Evolutionary conservation across 2,329 filamentous ascomycete species (phyloP), one percentile per base, ranked within the genome.

Genomic region (Fusarium annulatum): DNA sequence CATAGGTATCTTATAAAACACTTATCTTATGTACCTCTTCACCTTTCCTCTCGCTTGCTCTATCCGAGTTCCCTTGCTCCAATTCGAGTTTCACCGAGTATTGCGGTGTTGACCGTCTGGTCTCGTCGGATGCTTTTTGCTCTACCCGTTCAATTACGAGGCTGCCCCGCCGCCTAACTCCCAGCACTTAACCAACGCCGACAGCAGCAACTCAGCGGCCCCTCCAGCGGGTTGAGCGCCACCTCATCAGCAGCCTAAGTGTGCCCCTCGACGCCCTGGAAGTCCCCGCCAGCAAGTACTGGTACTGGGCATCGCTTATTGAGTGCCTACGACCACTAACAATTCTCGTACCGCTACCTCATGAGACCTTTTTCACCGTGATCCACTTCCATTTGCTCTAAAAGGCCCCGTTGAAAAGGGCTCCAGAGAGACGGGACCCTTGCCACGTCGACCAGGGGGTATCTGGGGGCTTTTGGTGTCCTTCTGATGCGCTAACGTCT

Each of bases 151-250:
- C 23, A 66, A 60, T 74, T 75, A 74, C 72, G 72, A 74, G 72
- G 62, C 73, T 57, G 69, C 69, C 72, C 72, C 71, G 57, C 71
- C 63, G 62, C 53, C 52, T 68, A 71, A 67, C 55, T 42, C 45
- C 59, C 55, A 69, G 72, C 60, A 41, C 61, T 57, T 66, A 62
- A 39, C 48, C 55, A 69, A 57, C 53, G 67, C 59, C 28, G 28
- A 49, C 49, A 59, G 58, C 58, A 55, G 51, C 66, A 69, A 57
- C 52, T 48, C 70, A 56, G 65, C 61, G 70, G 56, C 65, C 58
- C 71, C 69, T 73, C 41, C 60, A 74, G 71, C 61, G 64, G 64
- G 64, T 63, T 74, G 64, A 61, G 49, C 72, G 72, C 72, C 72
- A 74, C 72, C 59, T 69, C 58, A 64, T 45, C 64, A 75, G 49